Percentiles rank a stretch among this genome's conserved stretches.
Evolutionary conservation across 345 rosid genomes (phyloP).

Genomic region (Ceriops tagal): DNA sequence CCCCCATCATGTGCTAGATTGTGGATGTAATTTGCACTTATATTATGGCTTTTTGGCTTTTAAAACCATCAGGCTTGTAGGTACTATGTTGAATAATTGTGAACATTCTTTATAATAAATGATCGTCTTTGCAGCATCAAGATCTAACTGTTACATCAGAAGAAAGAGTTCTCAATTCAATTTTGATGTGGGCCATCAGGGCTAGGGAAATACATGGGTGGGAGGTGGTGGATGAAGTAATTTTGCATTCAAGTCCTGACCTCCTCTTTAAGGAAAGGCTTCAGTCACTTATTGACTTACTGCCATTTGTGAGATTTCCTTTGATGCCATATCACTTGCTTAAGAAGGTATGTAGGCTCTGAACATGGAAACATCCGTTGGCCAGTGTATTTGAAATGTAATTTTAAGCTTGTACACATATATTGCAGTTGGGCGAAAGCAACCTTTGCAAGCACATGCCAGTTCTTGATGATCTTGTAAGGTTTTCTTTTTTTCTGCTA

Average conservation of each 20-base stretch:
- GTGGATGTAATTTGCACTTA: background rate
- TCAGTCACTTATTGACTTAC: slow-evolving; percentile 46
- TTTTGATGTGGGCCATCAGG: slow-evolving; percentile 84
- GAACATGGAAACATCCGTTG: slow-evolving; percentile 12
- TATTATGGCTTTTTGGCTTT: background rate
- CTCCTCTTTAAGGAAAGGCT: slow-evolving; percentile 60
- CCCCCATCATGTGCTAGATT: background rate
- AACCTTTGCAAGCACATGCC: slow-evolving; percentile 45
- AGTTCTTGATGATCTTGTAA: slow-evolving; percentile 56
- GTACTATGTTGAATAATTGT: background rate
- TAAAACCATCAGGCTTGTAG: background rate
- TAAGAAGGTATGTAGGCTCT: slow-evolving; percentile 49
- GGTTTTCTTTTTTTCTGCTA: slow-evolving; percentile 15
- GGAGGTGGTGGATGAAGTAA: slow-evolving; percentile 62
- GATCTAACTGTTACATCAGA: slow-evolving; percentile 92
- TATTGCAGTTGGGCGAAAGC: slow-evolving; percentile 69
- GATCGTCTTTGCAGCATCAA: slow-evolving; percentile 65
- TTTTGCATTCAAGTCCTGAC: slow-evolving; percentile 38
- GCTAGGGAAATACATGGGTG: slow-evolving; percentile 60
- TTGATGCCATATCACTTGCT: slow-evolving; percentile 62
- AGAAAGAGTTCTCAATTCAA: slow-evolving; percentile 84
- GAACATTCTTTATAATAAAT: slow-evolving; percentile 17
- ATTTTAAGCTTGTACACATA: slow-evolving; percentile 15
- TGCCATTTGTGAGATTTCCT: slow-evolving; percentile 76
- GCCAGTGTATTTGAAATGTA: background rate